Base-by-base conservation (phyloP, 305 asterid genomes). In the Solanum hybrid region DNA sequence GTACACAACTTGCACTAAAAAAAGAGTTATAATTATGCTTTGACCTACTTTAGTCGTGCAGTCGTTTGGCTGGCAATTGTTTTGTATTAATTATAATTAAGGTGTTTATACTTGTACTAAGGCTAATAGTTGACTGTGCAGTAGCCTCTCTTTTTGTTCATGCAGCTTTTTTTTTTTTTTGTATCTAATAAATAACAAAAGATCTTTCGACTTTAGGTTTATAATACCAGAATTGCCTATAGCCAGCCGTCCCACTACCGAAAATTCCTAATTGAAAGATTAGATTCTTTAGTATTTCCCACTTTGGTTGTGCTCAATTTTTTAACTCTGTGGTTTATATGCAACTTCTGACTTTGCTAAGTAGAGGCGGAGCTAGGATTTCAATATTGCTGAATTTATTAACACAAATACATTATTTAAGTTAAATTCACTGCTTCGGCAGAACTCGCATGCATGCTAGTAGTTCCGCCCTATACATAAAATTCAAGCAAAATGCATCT, bases 241-340 rank as follows among this genome's bases (percentile, higher is more conserved):
- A 16, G 57, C 79, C 13, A 82, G 89, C 88, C 82, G 82, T 86
- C 64, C 89, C 92, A 86, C 92, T 81, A 91, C 89, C 73, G 22
- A 79, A 36, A 74, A 89, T 88, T 26, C 69, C 81, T 71, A 75
- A 64, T 77, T 36, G 39, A 74, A 88, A 82, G 84, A 73, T 74
- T 71, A 84, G 88, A 87, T 86, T 92, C 91, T 90, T 57, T 82
- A 90, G 90, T 91, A 73, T 92, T 89, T 57, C 57, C 92, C 94
- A 92, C 92, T 92, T 75, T 81, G 11, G 35, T 69, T 51, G 18
- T 91, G 89, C 42, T 92, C 89, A 88, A 11, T 51, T 74, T 24
- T 80, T 80, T 40, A 81, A 81, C 57, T 91, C 51, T 89, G 86
- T 79, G 90, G 89, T 36, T 90, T 75, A 37, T 87, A 71, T 89